Conservation (phyloP, 371 early-diverging fungal genomes). For the Phascolomyces articulosus region DNA sequence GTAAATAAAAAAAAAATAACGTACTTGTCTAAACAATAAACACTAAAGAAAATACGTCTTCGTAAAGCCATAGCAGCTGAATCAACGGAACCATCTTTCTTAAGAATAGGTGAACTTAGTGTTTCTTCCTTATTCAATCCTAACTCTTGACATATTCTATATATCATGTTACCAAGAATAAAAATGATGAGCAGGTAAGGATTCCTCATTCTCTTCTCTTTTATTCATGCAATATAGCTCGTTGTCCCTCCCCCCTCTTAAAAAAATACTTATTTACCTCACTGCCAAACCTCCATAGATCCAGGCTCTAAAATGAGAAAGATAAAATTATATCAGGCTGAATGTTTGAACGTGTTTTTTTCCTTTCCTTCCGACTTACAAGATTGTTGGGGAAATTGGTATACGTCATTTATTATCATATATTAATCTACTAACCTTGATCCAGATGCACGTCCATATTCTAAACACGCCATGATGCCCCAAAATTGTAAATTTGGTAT, state of each 20-base stretch:
- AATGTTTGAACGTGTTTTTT: background rate
- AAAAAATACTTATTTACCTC: conserved; percentile 16
- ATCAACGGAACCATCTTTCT: conserved; percentile 35
- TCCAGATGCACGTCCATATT: conserved; percentile 63
- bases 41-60: conserved; percentile 63
- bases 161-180: too few species aligned
- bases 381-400: too few species aligned
- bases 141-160: conserved; percentile 57
- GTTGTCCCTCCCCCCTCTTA: too few species aligned
- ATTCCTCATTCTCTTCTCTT: too few species aligned
- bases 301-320: conserved; percentile 47
- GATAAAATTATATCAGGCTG: too few species aligned
- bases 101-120: conserved; percentile 27
- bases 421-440: conserved; percentile 31
- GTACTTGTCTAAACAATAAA: conserved; percentile 51
- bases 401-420: too few species aligned
- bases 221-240: too few species aligned
- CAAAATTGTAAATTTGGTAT: conserved; percentile 62
- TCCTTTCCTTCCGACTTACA: background rate
- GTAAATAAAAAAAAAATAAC: background rate
- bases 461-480: conserved; percentile 59
- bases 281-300: conserved; percentile 68
- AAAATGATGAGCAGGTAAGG: too few species aligned
- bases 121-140: conserved; percentile 59
- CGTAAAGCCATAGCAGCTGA: conserved; percentile 55